phyloP scores from a whole-genome alignment of 1,139 yeast genomes.

The Magnusiomyces suaveolens region DNA sequence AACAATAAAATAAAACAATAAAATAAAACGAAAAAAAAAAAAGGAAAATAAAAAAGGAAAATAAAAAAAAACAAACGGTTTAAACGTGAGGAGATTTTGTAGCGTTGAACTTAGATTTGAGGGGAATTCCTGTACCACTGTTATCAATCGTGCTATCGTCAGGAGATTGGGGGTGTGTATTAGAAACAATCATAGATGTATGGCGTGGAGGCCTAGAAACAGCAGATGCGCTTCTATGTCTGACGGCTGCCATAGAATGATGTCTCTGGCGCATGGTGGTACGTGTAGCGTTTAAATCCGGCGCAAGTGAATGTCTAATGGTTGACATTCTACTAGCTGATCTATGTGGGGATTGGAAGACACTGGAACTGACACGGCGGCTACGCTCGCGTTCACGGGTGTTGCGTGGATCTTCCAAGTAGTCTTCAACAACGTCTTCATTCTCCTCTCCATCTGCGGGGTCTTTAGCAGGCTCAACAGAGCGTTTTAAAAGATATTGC shows the following conservation, averaged over 20 bases:
- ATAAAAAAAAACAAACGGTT: too few relatives aligned
- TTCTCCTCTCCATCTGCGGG: constrained; percentile 13
- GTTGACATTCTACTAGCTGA: constrained; percentile 20
- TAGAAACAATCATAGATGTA: neutral
- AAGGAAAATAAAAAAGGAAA: too few relatives aligned
- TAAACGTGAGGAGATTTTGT: neutral
- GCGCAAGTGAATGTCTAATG: constrained; percentile 25
- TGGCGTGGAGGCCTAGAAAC: neutral
- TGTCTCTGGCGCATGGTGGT: neutral
- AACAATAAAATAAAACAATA: neutral
- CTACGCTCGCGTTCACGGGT: constrained; percentile 6
- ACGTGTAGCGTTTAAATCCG: constrained; percentile 22
- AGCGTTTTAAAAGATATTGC: constrained; percentile 62
- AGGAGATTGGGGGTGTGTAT: neutral
- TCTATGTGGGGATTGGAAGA: constrained; percentile 10
- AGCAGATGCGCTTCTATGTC: neutral
- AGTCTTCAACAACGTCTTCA: constrained; percentile 13
- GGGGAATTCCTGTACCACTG: neutral
- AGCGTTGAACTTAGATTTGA: neutral
- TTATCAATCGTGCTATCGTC: neutral
- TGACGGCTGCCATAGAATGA: neutral
- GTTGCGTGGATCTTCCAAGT: constrained; percentile 16
- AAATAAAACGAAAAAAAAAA: too few relatives aligned
- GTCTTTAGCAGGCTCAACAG: constrained; percentile 42
- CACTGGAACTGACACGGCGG: neutral